These are phyloP conservation scores for Cylindrotheca fusiformis DNA, from an alignment of 108 stramenopile genomes.

Conservation along the genomic window DNA sequence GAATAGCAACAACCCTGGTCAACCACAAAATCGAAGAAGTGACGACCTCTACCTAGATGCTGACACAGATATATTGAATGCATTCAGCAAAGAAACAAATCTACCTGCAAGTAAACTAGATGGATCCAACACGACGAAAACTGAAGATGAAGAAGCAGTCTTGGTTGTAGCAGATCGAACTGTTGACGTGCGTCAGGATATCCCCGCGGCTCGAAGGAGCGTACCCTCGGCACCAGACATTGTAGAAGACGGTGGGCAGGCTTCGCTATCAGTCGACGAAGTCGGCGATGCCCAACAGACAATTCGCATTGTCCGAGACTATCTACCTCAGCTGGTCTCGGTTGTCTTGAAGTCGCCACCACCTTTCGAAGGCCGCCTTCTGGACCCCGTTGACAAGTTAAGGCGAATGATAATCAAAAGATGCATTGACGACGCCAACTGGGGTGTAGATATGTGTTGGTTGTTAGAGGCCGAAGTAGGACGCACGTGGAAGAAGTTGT, in stretches of 20 bases:
- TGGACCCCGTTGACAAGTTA: constrained; percentile 73
- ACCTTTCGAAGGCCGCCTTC: constrained; percentile 41
- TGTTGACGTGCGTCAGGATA: background rate
- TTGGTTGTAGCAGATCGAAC: constrained; percentile 16
- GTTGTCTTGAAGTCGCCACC: constrained; percentile 78
- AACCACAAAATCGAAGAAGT: background rate
- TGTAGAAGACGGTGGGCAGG: constrained; percentile 1
- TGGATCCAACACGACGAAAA: background rate
- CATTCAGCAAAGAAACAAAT: constrained; percentile 18
- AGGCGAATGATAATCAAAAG: constrained; percentile 58
- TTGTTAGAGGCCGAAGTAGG: constrained; percentile 90
- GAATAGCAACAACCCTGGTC: background rate
- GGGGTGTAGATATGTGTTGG: constrained; percentile 88
- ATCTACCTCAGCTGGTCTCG: constrained; percentile 81
- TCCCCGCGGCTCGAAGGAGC: background rate
- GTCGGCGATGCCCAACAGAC: constrained; percentile 33
- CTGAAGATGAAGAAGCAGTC: background rate
- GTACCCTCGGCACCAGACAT: background rate
- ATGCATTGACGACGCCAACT: constrained; percentile 70
- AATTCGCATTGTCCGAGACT: constrained; percentile 52
- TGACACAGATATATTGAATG: constrained; percentile 29
- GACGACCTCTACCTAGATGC: constrained; percentile 28
- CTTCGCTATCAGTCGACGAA: constrained; percentile 24
- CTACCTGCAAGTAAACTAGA: background rate
- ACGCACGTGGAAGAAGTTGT: constrained; percentile 77